Conservation (phyloP, 129 eudicot species). For the Daucus carota region DH1_v3.0 NC_030381.2:45329501-45330000, state of each 20-base stretch:
- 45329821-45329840: not conserved
- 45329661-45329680: not conserved
- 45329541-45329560: not conserved
- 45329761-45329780: too few relatives aligned
- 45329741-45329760: not conserved
- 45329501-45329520: slow-evolving; percentile 13
- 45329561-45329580: not conserved
- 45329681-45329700: not conserved
- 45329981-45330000: not conserved
- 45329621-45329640: not conserved
- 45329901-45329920: not conserved
- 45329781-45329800: too few relatives aligned
- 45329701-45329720: not conserved
- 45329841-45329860: not conserved
- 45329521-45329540: slow-evolving; percentile 11
- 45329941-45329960: not conserved
- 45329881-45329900: not conserved
- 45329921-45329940: not conserved
- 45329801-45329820: too few relatives aligned
- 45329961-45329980: not conserved
- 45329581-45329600: not conserved
- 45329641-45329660: not conserved
- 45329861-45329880: not conserved
- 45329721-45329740: not conserved
- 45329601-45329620: not conserved